A percentile compares a stretch with the other conserved stretches of the same genome.
phyloP scores from a whole-genome alignment of 2,329 filamentous ascomycete genomes.

The Epichloe coenophiala region DNA sequence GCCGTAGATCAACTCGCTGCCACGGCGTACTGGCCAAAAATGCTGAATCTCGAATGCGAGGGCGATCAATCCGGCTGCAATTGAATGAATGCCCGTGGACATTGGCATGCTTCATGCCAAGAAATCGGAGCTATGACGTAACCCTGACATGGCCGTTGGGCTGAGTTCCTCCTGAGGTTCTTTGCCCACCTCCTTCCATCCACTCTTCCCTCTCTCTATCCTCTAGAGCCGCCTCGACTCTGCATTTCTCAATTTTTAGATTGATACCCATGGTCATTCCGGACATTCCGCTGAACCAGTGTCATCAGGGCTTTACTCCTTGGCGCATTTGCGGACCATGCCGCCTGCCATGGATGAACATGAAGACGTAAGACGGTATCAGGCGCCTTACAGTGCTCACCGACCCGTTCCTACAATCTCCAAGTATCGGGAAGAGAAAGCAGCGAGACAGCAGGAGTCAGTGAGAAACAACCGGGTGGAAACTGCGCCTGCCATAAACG shows the following conservation, averaged over 20 bases:
- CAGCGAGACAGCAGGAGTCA: slow-evolving; percentile 27
- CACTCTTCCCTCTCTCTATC: too few relatives aligned
- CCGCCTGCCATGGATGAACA: slow-evolving; percentile 22
- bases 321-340: slow-evolving; percentile 14
- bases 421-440: slow-evolving; percentile 32
- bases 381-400: slow-evolving; percentile 27
- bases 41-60: too few relatives aligned
- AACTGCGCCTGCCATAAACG: slow-evolving; percentile 1
- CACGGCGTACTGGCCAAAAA: too few relatives aligned
- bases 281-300: not conserved
- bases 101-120: not conserved
- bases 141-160: not conserved
- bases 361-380: slow-evolving; percentile 24
- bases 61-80: not conserved
- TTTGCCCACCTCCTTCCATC: not conserved
- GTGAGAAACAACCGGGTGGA: slow-evolving; percentile 17
- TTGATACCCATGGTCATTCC: not conserved
- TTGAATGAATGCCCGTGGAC: not conserved
- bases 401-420: slow-evolving; percentile 35
- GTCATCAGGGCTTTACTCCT: not conserved
- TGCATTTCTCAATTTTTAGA: not conserved
- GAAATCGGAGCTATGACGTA: slow-evolving; percentile 4
- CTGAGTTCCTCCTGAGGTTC: not conserved
- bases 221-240: not conserved
- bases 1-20: not conserved